A percentile compares a stretch with the other conserved stretches of the same genome.
Evolutionary conservation across 805 yeast species (phyloP).

Genomic region (Cyberlindnera misumaiensis): DNA sequence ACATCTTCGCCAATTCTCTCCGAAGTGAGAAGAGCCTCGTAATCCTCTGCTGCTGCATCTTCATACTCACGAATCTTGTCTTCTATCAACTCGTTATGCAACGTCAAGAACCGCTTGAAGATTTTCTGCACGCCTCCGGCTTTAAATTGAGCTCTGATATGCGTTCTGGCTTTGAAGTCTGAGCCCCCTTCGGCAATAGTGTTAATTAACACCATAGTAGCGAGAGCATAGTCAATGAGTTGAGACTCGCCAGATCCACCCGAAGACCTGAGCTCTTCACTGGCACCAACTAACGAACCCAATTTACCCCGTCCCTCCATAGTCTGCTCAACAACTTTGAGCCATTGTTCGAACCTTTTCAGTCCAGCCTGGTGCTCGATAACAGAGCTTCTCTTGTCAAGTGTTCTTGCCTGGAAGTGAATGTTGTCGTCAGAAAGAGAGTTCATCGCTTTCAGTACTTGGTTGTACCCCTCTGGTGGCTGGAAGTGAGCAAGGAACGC

Average conservation of each 20-base stretch:
- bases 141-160: conserved; percentile 52
- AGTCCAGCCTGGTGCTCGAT: conserved; percentile 23
- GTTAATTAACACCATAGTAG: conserved; percentile 65
- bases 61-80: conserved; percentile 62
- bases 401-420: conserved; percentile 24
- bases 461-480: conserved; percentile 44
- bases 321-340: conserved; percentile 55
- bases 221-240: conserved; percentile 61
- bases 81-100: conserved; percentile 51
- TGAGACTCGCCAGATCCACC: conserved; percentile 52
- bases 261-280: conserved; percentile 59
- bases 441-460: conserved; percentile 37
- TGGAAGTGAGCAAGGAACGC: conserved; percentile 44
- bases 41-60: conserved; percentile 50
- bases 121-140: conserved; percentile 50
- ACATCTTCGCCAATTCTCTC: conserved; percentile 33
- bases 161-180: conserved; percentile 38
- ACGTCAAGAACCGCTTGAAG: conserved; percentile 41
- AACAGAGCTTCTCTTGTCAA: conserved; percentile 29
- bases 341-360: conserved; percentile 65
- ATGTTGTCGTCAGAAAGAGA: conserved; percentile 23
- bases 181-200: conserved; percentile 43
- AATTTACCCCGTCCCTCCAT: conserved; percentile 81
- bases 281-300: conserved; percentile 91
- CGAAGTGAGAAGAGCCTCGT: conserved; percentile 33